Conservation (phyloP, 768 basidiomycete species). For the Chiua virens region DNA sequence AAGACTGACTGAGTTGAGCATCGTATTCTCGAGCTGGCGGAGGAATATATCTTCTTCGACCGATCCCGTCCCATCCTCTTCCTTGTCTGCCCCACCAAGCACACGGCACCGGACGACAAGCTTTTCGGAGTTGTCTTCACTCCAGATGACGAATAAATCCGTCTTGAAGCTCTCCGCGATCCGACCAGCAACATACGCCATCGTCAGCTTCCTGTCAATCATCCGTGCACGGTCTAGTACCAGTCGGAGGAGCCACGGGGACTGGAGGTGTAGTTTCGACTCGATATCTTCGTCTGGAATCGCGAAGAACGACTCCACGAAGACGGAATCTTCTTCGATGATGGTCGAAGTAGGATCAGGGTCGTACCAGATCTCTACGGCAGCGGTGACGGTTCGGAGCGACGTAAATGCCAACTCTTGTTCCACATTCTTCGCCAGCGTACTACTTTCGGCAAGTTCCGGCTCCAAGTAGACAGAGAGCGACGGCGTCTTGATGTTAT, state of each 20-base stretch:
- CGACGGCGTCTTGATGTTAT: conserved; percentile 97
- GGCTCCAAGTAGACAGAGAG: conserved; percentile 87
- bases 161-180: conserved; percentile 95
- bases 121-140: conserved; percentile 98
- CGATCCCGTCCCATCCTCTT: conserved; percentile 71
- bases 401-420: conserved; percentile 95
- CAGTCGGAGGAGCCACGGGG: conserved; percentile 95
- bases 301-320: conserved; percentile 98
- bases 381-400: conserved; percentile 88
- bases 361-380: conserved; percentile 98
- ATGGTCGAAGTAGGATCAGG: conserved; percentile 89
- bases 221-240: conserved; percentile 97
- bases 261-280: conserved; percentile 85
- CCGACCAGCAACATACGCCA: conserved; percentile 90
- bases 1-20: conserved; percentile 92
- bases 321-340: conserved; percentile 93
- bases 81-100: conserved; percentile 78
- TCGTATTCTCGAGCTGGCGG: conserved; percentile 92
- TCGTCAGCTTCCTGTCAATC: conserved; percentile 94
- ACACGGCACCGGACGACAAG: conserved; percentile 96
- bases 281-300: conserved; percentile 98
- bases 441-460: conserved; percentile 58
- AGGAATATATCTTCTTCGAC: conserved; percentile 96
- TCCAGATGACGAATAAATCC: conserved; percentile 97
- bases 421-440: conserved; percentile 83